Evolutionary conservation across 371 early-diverging fungal genomes (phyloP), one percentile per base, ranked within the genome.

Genomic region (Mortierella sp.): DNA sequence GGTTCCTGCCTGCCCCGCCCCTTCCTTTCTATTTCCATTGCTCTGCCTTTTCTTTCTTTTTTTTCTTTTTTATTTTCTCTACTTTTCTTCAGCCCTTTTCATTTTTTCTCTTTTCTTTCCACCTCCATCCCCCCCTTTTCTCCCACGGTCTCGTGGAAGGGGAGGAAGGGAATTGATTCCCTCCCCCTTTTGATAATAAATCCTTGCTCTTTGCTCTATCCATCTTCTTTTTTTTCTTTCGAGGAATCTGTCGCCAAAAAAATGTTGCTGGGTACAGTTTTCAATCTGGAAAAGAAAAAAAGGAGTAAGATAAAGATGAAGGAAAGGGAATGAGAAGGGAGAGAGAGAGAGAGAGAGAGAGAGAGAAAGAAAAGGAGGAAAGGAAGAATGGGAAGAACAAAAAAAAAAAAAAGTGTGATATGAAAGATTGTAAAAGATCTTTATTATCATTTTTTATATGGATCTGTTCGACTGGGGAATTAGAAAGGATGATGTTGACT

Each of bases 191-290:
- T 30, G 7, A 45, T 28, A 68, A 55, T 55, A 53, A 53, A 60
- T 46, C 56, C 62, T 43, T 37, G 37, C 37, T 37, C 37, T 37
- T 37, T 37, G 37, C 37, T 37, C 37, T 37, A 37, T 37, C n/a
- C n/a, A n/a, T 55, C 30, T 37, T 43, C 29, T 55, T 43, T 55
- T 28, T 29, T 53, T 26, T 30, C 19, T 30, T 26, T 18, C 52
- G 5, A 47, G 29, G 47, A 64, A 55, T 26, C 56, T 61, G 69
- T 69, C 58, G 63, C 60, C 64, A 70, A 62, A 50, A 43, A 47
- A 23, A n/a, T 62, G 23, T 16, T 56, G 57, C 46, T 68, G 52
- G 62, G 64, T 47, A 64, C 53, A 64, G 62, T 37, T 37, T 37
- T 37, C 37, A 37, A 5, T 37, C 9, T 37, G 37, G 37, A 37